Percentiles rank a stretch among this genome's conserved stretches.
phyloP scores from a whole-genome alignment of 1,139 yeast genomes.

The Sugiyamaella japonica region DNA sequence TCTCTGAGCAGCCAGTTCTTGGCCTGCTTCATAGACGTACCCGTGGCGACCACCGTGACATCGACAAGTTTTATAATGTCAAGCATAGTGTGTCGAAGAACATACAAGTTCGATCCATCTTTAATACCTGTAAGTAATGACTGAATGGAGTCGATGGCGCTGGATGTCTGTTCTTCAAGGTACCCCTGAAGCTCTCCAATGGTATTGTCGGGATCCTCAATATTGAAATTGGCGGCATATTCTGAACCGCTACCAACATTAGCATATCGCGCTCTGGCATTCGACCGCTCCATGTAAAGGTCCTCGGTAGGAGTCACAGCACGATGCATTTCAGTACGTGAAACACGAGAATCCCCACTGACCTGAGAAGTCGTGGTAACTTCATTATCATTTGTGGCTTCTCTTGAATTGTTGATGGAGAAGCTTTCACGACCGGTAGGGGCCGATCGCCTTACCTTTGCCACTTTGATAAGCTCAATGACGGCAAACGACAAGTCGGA shows the following conservation, averaged over 20 bases:
- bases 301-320: constrained; percentile 21
- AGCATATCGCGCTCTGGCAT: constrained; percentile 9
- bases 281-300: constrained; percentile 10
- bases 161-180: constrained; percentile 90
- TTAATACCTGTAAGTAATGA: constrained; percentile 55
- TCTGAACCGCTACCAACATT: not conserved
- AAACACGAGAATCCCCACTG: not conserved
- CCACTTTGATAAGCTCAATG: constrained; percentile 63
- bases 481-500: constrained; percentile 73
- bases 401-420: not conserved
- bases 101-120: constrained; percentile 68
- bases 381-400: not conserved
- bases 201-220: constrained; percentile 81
- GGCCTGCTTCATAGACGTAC: constrained; percentile 84
- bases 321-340: constrained; percentile 16
- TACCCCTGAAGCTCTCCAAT: constrained; percentile 79
- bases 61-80: constrained; percentile 75
- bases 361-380: not conserved
- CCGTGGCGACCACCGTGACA: constrained; percentile 90
- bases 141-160: constrained; percentile 88
- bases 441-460: constrained; percentile 39
- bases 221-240: constrained; percentile 55
- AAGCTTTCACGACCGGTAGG: not conserved
- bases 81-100: constrained; percentile 66
- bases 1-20: constrained; percentile 74